Conservation (phyloP, 2,329 filamentous ascomycete species). For the Trichoderma sp. region DNA sequence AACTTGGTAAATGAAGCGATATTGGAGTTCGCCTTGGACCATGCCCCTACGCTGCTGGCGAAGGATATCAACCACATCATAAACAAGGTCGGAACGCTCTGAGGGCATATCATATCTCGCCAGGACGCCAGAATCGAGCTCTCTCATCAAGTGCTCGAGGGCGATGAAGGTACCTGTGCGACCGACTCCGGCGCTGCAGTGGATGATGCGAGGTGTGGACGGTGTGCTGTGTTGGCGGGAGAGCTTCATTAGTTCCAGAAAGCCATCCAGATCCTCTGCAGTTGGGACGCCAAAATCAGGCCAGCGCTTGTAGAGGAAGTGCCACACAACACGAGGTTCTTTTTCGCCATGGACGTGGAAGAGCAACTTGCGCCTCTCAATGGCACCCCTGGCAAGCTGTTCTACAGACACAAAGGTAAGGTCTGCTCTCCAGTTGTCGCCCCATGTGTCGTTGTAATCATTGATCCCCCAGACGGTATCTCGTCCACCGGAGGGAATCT, state of each 20-base stretch:
- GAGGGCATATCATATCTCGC: conserved; percentile 47
- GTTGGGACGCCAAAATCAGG: conserved; percentile 86
- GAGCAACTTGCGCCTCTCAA: conserved; percentile 75
- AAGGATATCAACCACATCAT: conserved; percentile 76
- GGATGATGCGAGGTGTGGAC: conserved; percentile 72
- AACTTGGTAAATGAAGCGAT: conserved; percentile 85
- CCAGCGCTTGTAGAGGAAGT: conserved; percentile 86
- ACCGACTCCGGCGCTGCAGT: conserved; percentile 91
- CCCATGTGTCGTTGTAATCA: conserved; percentile 62
- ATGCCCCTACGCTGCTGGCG: conserved; percentile 90
- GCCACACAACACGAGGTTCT: conserved; percentile 68
- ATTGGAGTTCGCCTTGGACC: conserved; percentile 89
- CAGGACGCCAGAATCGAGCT: conserved; percentile 76
- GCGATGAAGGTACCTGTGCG: conserved; percentile 95
- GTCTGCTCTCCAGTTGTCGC: conserved; percentile 68
- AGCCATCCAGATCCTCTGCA: conserved; percentile 66
- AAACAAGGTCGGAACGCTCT: conserved; percentile 66
- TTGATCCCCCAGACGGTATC: conserved; percentile 56
- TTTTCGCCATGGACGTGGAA: conserved; percentile 55
- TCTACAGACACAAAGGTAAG: conserved; percentile 69
- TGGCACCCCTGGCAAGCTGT: conserved; percentile 58
- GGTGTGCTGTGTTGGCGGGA: conserved; percentile 62
- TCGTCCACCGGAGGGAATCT: conserved; percentile 48
- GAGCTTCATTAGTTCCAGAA: conserved; percentile 70
- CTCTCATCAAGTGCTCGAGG: conserved; percentile 85